Evolutionary conservation across 2,329 filamentous ascomycete genomes (phyloP), one percentile per base, ranked within the genome.

Genomic region (Colletotrichum sansevieriae): DNA sequence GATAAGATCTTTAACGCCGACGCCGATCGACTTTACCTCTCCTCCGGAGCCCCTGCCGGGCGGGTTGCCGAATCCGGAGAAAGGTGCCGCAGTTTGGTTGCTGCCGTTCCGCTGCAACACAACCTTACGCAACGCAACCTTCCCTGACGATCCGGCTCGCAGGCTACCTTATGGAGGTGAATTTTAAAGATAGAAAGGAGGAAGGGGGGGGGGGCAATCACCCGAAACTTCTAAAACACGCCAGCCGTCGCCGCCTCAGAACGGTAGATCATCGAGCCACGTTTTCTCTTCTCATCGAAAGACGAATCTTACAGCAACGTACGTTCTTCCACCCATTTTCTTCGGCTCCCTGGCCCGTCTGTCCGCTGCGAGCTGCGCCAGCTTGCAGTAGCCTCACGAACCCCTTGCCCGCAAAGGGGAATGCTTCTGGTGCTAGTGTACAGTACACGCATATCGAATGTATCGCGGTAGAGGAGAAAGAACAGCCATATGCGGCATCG

Each of bases 141-240:
- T 44, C 65, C 65, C 61, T 64, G 65, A 55, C 46, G 61, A 68
- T 65, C 60, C 46, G 61, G 52, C 49, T 33, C 61, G 29, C 7
- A 29, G 25, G 22, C 22, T 22, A 25, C 25, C 25, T 5, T 25
- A 25, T 25, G 25, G 25, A 25, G 25, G 3, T 4, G 25, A 25
- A 25, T 25, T 25, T 4, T 4, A 29, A 13, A 54, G 35, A 22
- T 9, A 25, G 11, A 51, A n/a, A 22, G 9, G 29, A 22, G 9
- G 29, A 35, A 35, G 25, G 25, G 25, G 43, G 25, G 7, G 22
- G 13, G 6, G 29, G n/a, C 33, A 35, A 1, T n/a, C 49, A n/a
- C 22, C 35, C 15, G 11, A 33, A n/a, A 37, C 49, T 35, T 63
- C 51, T 41, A 47, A 51, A 64, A 68, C 65, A 55, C 60, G 65